Percentiles rank a stretch among this genome's conserved stretches.
Conservation (phyloP, 495 filamentous ascomycete species). For the Penicillium waksmanii region DNA sequence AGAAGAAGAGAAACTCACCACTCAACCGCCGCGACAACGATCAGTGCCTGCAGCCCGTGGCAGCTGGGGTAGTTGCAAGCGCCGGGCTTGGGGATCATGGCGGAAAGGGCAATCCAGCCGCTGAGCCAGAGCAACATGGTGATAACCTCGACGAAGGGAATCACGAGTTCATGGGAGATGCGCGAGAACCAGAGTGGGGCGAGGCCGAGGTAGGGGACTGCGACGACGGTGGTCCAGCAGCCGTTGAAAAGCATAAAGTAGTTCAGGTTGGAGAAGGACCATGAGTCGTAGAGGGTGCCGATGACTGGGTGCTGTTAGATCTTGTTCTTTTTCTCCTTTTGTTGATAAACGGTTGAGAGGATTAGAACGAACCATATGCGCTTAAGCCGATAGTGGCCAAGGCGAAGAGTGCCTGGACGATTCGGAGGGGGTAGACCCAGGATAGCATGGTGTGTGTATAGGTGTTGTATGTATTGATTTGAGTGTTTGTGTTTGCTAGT, state of each 20-base stretch:
- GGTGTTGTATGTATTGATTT: neutral
- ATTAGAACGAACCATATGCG: constrained; percentile 57
- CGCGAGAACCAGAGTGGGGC: constrained; percentile 57
- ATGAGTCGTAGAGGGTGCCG: constrained; percentile 33
- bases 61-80: constrained; percentile 51
- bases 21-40: constrained; percentile 51
- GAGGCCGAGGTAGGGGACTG: constrained; percentile 64
- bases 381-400: constrained; percentile 67
- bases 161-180: constrained; percentile 53
- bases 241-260: constrained; percentile 71
- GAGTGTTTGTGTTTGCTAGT: neutral
- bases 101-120: constrained; percentile 70
- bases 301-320: constrained; percentile 22
- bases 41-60: constrained; percentile 42
- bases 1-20: constrained; percentile 39
- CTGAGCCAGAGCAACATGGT: constrained; percentile 58
- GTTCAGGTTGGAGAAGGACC: constrained; percentile 37
- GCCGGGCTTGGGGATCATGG: constrained; percentile 50
- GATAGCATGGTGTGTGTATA: constrained; percentile 23
- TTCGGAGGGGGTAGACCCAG: constrained; percentile 55
- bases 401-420: constrained; percentile 60
- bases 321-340: neutral
- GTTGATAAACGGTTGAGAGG: neutral
- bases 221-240: constrained; percentile 65
- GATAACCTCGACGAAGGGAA: constrained; percentile 26